Evolutionary conservation across 257 asterid species (phyloP), one percentile per base, ranked within the genome.

Genomic region (Craterostigma plantagineum): DNA sequence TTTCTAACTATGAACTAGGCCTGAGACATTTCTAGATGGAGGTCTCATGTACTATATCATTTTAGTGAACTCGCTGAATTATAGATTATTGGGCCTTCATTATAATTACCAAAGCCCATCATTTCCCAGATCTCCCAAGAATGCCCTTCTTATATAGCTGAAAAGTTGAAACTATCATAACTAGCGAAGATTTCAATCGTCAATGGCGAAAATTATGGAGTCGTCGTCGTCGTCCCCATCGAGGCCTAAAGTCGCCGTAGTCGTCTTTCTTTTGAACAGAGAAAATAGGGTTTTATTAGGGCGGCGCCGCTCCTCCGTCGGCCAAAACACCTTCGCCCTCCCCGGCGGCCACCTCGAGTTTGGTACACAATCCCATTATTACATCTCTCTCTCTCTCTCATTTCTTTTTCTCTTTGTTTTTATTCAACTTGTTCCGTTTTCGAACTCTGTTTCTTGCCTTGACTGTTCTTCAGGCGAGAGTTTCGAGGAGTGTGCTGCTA

Each of bases 331-430:
- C 38, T 76, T 76, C 54, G 76, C 81, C 8, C 59, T 79, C 4
- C 92, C 84, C 52, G 73, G 84, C 7, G 84, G 81, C 48, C 77
- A 72, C 52, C 76, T 79, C 3, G 87, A 79, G 47, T 79, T 75
- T 63, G 92, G 83, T 69, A 1, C 34, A 57, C 33, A 14, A n/a
- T n/a, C n/a, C n/a, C 48, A 8, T 10, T 5, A 27, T 12, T 43
- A n/a, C n/a, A n/a, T n/a, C n/a, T n/a, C n/a, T n/a, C n/a, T n/a
- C n/a, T n/a, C n/a, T 11, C 13, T 18, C 0, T 45, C 9, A 3
- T 18, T 18, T 12, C 3, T 17, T 35, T 34, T 42, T 16, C n/a
- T 42, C 11, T 42, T 15, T 12, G n/a, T n/a, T n/a, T n/a, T n/a
- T n/a, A n/a, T n/a, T n/a, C n/a, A n/a, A 3, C 2, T 3, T 39